Percentiles rank a stretch among this genome's conserved stretches.
Evolutionary conservation across 768 basidiomycete genomes (phyloP).

Genomic region (Postia placenta): DNA sequence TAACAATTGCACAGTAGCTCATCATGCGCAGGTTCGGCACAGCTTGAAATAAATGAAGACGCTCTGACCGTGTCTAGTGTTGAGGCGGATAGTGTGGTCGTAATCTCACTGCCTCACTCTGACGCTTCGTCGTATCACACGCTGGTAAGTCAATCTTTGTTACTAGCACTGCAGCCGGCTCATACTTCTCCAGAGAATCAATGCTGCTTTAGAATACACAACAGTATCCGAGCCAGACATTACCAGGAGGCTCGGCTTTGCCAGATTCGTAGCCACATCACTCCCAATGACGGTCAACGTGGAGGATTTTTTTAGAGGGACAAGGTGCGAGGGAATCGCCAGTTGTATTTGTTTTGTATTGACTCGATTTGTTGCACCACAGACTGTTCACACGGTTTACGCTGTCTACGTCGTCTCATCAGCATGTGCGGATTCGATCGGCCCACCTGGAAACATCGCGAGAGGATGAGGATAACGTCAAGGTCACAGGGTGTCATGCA

Average conservation of each 20-base stretch:
- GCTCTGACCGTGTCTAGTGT: constrained; percentile 44
- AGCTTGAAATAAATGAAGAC: constrained; percentile 34
- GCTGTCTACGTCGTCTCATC: constrained; percentile 72
- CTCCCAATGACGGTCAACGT: constrained; percentile 91
- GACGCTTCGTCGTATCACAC: constrained; percentile 55
- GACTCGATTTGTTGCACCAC: not conserved
- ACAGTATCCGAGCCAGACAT: constrained; percentile 49
- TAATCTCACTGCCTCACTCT: constrained; percentile 58
- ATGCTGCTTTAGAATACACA: constrained; percentile 60
- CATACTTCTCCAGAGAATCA: constrained; percentile 54
- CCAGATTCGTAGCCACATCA: constrained; percentile 54
- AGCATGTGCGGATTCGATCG: constrained; percentile 70
- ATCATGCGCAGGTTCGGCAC: constrained; percentile 7
- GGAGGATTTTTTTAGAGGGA: constrained; percentile 91
- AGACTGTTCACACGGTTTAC: constrained; percentile 92
- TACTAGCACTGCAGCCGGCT: not conserved
- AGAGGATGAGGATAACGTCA: constrained; percentile 41
- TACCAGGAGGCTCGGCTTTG: constrained; percentile 46
- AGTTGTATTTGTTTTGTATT: not conserved
- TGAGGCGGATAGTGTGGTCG: constrained; percentile 37
- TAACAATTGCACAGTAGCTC: not conserved
- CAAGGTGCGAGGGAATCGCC: constrained; percentile 45
- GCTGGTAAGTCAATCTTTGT: constrained; percentile 42
- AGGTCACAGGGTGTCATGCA: constrained; percentile 42
- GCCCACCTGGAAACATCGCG: constrained; percentile 46